Evolutionary conservation across 768 basidiomycete species (phyloP), one percentile per base, ranked within the genome.

Genomic region (Trametes meyenii): DNA sequence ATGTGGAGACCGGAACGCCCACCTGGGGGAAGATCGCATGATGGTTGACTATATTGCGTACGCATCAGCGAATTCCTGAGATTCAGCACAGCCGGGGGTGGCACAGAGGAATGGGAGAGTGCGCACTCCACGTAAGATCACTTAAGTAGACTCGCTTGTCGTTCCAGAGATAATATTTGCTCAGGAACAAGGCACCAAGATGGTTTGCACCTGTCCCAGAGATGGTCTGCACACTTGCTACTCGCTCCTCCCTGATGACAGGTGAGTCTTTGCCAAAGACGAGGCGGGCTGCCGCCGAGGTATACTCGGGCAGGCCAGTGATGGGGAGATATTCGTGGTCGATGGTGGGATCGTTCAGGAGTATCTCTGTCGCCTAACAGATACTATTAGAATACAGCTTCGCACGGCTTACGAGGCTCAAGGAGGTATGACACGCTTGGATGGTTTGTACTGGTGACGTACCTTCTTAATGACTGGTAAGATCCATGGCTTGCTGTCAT

Each of bases 191-290:
- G 2, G 88, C 95, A 24, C 87, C 96, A 49, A 96, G 83, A 75
- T 96, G 95, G 78, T 96, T 96, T 50, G 96, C 96, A 50, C 96
- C 96, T 1, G 96, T 98, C 26, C 96, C 96, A 14, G 94, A 96
- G 66, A 97, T 91, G 14, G 96, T 96, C 78, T 98, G 96, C 49
- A 90, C 90, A 72, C 88, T 90, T 39, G 84, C 81, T 35, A 87
- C 87, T 51, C 93, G 85, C 33, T 79, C 80, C 62, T 92, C 89
- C 65, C 80, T 76, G 62, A 98, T 77, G 13, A 87, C 90, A 53
- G 81, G 78, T 14, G 90, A 90, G 49, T 85, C 78, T 17, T 79
- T 38, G 6, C 94, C 92, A 42, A 97, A 80, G 45, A 96, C 89
- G 50, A 98, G 77, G 67, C 85, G 87, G 14, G 89, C 93, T 5